Percentiles rank a stretch among this genome's conserved stretches.
Evolutionary conservation across 2,329 filamentous ascomycete genomes (phyloP).

Genomic region (Achaetomium macrosporum): DNA sequence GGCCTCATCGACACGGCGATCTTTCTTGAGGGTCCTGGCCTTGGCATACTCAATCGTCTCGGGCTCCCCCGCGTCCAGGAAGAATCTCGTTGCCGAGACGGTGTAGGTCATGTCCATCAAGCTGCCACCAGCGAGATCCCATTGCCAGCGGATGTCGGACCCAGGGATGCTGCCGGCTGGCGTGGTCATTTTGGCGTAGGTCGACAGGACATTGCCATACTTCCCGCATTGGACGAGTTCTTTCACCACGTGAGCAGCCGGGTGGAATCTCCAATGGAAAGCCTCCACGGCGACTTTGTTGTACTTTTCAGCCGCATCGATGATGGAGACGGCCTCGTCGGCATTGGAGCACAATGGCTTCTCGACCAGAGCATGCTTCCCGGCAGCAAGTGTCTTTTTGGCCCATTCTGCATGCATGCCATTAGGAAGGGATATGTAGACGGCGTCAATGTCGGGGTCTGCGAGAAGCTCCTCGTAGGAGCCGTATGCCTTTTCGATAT

Average conservation of each 20-base stretch:
- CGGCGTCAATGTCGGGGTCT: constrained; percentile 39
- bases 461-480: constrained; percentile 24
- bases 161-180: constrained; percentile 24
- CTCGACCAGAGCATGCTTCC: constrained; percentile 51
- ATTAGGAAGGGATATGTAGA: constrained; percentile 47
- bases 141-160: constrained; percentile 42
- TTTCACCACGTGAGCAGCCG: constrained; percentile 39
- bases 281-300: constrained; percentile 44
- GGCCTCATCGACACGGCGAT: no score
- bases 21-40: no score
- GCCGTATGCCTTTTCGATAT: no score
- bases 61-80: no score
- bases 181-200: constrained; percentile 28
- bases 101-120: constrained; percentile 27
- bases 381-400: constrained; percentile 40
- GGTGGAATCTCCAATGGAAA: constrained; percentile 47
- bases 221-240: constrained; percentile 33
- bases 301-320: constrained; percentile 29
- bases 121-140: constrained; percentile 37
- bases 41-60: no score
- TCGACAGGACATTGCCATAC: constrained; percentile 31
- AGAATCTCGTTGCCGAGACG: no score
- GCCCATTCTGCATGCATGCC: constrained; percentile 43
- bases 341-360: constrained; percentile 45
- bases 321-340: constrained; percentile 38